Percentiles rank a stretch among this genome's conserved stretches.
phyloP scores from a whole-genome alignment of 1,284 basidiomycete species.

The Leccinum fuscescens region DNA sequence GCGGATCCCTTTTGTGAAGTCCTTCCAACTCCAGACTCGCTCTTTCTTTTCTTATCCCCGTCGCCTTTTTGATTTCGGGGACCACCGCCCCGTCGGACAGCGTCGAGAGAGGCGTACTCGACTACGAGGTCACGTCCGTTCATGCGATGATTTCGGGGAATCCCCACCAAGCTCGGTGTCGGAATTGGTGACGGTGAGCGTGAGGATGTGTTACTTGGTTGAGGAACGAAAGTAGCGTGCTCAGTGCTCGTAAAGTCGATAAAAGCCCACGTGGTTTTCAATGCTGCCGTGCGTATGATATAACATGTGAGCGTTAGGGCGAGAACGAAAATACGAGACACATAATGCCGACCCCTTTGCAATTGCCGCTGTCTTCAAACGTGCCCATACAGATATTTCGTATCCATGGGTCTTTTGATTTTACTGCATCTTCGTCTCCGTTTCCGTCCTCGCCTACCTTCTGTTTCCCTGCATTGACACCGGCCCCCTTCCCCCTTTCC shows the following conservation, averaged over 20 bases:
- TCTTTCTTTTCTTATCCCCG: slow-evolving; percentile 7
- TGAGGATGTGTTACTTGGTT: too few relatives aligned
- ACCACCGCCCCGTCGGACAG: slow-evolving; percentile 67
- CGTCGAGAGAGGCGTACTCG: slow-evolving; percentile 86
- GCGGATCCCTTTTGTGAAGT: slow-evolving; percentile 3
- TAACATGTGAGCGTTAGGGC: not conserved
- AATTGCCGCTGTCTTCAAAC: slow-evolving; percentile 93
- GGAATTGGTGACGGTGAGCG: too few relatives aligned
- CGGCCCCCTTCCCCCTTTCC: slow-evolving; percentile 27
- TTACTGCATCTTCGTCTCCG: slow-evolving; percentile 8
- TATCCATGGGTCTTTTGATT: slow-evolving; percentile 61
- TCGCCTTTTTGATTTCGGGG: slow-evolving; percentile 25
- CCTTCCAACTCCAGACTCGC: slow-evolving; percentile 4
- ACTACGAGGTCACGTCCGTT: slow-evolving; percentile 84
- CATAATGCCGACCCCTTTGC: slow-evolving; percentile 76
- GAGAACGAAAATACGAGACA: not conserved
- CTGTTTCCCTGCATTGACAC: slow-evolving; percentile 26
- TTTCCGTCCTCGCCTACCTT: not conserved
- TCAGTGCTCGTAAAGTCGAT: slow-evolving; percentile 84
- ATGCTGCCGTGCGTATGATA: not conserved
- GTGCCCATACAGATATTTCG: slow-evolving; percentile 91
- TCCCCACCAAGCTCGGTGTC: too few relatives aligned
- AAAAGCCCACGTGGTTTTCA: slow-evolving; percentile 80
- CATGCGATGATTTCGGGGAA: slow-evolving; percentile 71
- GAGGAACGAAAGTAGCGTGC: slow-evolving; percentile 53